Conservation (phyloP, 2,329 filamentous ascomycete species). For the Orbilia blumenaviensis region DNA sequence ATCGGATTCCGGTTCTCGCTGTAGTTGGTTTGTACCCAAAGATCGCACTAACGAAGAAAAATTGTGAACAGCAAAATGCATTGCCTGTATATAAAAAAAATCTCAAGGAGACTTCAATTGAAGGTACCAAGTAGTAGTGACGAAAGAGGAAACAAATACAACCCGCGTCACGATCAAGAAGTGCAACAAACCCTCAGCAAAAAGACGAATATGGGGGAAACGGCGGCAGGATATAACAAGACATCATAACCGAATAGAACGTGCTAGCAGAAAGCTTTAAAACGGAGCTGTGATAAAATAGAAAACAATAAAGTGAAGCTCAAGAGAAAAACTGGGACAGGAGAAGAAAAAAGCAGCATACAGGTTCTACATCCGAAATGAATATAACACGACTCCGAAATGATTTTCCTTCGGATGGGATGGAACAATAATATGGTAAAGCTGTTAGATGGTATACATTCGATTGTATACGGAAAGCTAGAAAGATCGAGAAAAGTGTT, state of each 20-base stretch:
- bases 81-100: conserved; percentile 26
- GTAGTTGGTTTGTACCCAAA: neutral
- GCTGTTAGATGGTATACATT: conserved; percentile 50
- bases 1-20: neutral
- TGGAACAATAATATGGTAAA: conserved; percentile 32
- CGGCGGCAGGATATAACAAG: conserved; percentile 3
- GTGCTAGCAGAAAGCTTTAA: conserved; percentile 40
- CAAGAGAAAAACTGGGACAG: conserved; percentile 1
- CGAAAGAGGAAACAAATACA: conserved; percentile 27
- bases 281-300: conserved; percentile 42
- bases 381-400: conserved; percentile 16
- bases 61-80: conserved; percentile 28
- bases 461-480: conserved; percentile 25
- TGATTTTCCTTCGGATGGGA: neutral
- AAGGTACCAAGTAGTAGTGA: neutral
- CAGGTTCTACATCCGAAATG: conserved; percentile 30
- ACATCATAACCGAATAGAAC: conserved; percentile 8
- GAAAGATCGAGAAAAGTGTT: conserved; percentile 38
- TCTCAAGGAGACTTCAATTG: neutral
- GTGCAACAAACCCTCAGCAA: conserved; percentile 10
- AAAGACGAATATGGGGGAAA: neutral
- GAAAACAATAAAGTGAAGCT: conserved; percentile 35
- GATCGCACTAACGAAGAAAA: neutral
- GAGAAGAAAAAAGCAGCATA: conserved; percentile 42
- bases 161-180: conserved; percentile 28